phyloP scores from a whole-genome alignment of 2,329 filamentous ascomycete species.

The Ophiosphaerella herpotricha region DNA sequence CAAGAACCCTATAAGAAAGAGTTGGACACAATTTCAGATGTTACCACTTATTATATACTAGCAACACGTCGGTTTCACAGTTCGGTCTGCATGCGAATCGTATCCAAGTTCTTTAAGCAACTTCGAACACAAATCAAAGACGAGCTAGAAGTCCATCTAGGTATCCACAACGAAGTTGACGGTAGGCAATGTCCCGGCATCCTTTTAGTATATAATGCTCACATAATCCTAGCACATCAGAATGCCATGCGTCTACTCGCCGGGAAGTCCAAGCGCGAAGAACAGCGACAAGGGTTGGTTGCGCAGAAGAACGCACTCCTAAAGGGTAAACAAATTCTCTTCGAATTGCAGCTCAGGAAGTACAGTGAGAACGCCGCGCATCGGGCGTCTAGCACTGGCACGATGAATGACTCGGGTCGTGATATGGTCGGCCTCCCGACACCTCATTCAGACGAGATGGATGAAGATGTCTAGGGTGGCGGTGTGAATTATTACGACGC shows the following conservation, averaged over 20 bases:
- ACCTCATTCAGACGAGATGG: conserved; percentile 8
- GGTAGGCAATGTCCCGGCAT: conserved; percentile 16
- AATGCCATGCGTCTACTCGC: conserved; percentile 19
- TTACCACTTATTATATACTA: conserved; percentile 71
- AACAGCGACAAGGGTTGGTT: conserved; percentile 13
- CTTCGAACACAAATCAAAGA: conserved; percentile 25
- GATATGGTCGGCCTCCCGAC: conserved; percentile 1
- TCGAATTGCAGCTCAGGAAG: conserved; percentile 20
- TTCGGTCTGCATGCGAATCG: conserved; percentile 46
- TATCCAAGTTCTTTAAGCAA: conserved; percentile 41
- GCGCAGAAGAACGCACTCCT: conserved; percentile 13
- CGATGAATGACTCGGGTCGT: not conserved
- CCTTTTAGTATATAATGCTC: not conserved
- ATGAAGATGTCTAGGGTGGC: conserved; percentile 3
- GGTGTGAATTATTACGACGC: too few species aligned
- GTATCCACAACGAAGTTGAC: conserved; percentile 21
- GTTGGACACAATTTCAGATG: conserved; percentile 64
- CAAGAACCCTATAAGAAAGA: conserved; percentile 64
- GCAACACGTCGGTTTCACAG: conserved; percentile 70
- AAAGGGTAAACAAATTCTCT: conserved; percentile 15
- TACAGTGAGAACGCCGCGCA: conserved; percentile 8
- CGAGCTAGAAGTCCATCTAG: conserved; percentile 30
- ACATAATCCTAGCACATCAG: conserved; percentile 5
- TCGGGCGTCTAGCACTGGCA: not conserved
- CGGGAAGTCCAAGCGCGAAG: conserved; percentile 14